phyloP scores from a whole-genome alignment of 1,284 basidiomycete species.

The Phlebopus sp. region DNA sequence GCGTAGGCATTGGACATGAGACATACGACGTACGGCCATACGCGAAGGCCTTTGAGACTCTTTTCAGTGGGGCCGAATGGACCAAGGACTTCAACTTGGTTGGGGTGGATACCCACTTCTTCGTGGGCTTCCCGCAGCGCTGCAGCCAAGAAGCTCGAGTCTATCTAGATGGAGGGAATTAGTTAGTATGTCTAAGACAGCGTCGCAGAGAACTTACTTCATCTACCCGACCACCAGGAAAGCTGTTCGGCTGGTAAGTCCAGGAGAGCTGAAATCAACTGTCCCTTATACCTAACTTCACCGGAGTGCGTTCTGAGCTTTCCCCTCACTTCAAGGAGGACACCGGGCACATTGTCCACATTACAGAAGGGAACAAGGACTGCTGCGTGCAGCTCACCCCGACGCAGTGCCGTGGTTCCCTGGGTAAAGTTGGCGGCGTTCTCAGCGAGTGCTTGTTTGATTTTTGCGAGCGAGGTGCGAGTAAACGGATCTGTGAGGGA shows the following conservation, averaged over 20 bases:
- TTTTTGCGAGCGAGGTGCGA: constrained; percentile 33
- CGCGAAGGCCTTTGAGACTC: constrained; percentile 58
- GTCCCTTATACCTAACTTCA: constrained; percentile 65
- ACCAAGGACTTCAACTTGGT: constrained; percentile 64
- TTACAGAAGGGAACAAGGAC: constrained; percentile 77
- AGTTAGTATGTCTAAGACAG: constrained; percentile 1
- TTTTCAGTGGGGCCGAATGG: constrained; percentile 58
- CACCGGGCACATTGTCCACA: constrained; percentile 58
- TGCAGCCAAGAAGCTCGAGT: constrained; percentile 50
- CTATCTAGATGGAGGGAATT: constrained; percentile 41
- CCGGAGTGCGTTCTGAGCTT: constrained; percentile 67
- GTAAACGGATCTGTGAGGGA: constrained; percentile 43
- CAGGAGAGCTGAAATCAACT: not conserved
- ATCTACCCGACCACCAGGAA: constrained; percentile 75
- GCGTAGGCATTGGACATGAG: not conserved
- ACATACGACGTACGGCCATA: constrained; percentile 76
- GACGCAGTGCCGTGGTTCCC: constrained; percentile 12
- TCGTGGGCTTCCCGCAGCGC: constrained; percentile 74
- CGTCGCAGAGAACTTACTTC: constrained; percentile 36
- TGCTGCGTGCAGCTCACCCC: constrained; percentile 48
- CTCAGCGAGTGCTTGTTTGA: constrained; percentile 40
- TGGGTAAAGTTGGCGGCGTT: constrained; percentile 5
- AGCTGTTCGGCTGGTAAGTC: constrained; percentile 43
- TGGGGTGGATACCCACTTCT: constrained; percentile 61
- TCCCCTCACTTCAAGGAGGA: constrained; percentile 69